A percentile compares a stretch with the other conserved stretches of the same genome.
Evolutionary conservation across 2,329 filamentous ascomycete species (phyloP).

Genomic region (Didymella pomorum): DNA sequence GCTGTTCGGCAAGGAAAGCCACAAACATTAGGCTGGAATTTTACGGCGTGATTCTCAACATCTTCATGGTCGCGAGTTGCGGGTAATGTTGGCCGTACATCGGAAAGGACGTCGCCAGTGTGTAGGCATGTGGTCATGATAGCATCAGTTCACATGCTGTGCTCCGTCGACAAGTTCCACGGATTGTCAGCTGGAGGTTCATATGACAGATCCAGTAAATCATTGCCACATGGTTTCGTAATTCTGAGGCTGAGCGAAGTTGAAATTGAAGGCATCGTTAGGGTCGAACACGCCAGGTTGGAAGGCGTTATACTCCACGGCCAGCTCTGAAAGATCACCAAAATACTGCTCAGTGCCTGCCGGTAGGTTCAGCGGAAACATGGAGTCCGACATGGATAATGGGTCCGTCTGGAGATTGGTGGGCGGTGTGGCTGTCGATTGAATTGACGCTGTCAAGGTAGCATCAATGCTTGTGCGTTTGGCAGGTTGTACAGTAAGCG

Average conservation of each 20-base stretch:
- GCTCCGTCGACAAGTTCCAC: too few species aligned
- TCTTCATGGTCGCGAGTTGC: too few species aligned
- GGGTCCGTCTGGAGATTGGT: slow-evolving; percentile 10
- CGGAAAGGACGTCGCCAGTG: too few species aligned
- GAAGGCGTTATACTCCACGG: slow-evolving; percentile 19
- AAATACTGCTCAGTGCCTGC: slow-evolving; percentile 23
- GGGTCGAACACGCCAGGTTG: slow-evolving; percentile 14
- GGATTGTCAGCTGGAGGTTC: not conserved
- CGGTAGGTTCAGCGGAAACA: slow-evolving; percentile 10
- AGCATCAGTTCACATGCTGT: too few species aligned
- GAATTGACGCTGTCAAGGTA: not conserved
- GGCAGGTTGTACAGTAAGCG: slow-evolving; percentile 2
- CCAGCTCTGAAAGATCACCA: slow-evolving; percentile 24
- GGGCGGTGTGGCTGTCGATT: slow-evolving; percentile 8
- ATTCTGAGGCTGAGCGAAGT: slow-evolving; percentile 19
- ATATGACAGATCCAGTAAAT: not conserved
- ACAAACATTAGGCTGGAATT: too few species aligned
- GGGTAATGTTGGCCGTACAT: too few species aligned
- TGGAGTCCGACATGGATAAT: not conserved
- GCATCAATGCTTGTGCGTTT: slow-evolving; percentile 14
- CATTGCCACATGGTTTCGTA: slow-evolving; percentile 30
- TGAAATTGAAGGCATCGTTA: slow-evolving; percentile 23
- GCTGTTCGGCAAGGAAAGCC: too few species aligned
- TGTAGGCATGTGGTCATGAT: too few species aligned
- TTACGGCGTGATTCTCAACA: too few species aligned